Evolutionary conservation across 331 rosid genomes (phyloP), one percentile per base, ranked within the genome.

Genomic region (Quercus tomentella): DNA sequence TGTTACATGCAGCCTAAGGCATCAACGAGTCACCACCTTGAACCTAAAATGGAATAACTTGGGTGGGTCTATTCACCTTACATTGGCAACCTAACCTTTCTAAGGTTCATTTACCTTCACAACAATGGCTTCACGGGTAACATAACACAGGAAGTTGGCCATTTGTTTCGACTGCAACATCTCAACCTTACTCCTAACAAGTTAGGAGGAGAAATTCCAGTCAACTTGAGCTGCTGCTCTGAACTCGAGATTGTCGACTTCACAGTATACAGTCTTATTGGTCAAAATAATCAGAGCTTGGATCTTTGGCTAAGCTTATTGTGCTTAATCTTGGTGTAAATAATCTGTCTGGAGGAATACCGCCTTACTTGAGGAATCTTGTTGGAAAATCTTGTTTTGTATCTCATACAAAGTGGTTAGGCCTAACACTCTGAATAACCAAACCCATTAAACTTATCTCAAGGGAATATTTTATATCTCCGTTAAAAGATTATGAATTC

Each of bases 281-380:
- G 85, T 2, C 4, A 28, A 21, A 76, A 76, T 21, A 81, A 2
- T 7, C 2, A 4, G 58, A 52, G 72, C 28, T 81, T 43, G 69
- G 78, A 2, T 49, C 28, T 0, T 1, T 76, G 0, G 3, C 69
- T 1, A 54, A 71, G 11, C 66, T 82, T 21, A 52, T 15, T 16
- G 0, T 0, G 0, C 23, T 76, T 28, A 0, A 0, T 31, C 18
- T 76, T 3, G 2, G 2, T 0, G 0, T 0, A 4, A 82, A 76
- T n/a, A 23, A 72, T 17, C 58, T 82, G 25, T n/a, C 52, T 54
- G 81, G 78, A 31, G 21, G 22, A 6, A 51, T 82, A 5, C 75
- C 75, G 18, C 28, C 70, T 2, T 37, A 33, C 37, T 2, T 76
- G 6, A 54, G 69, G 7, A 76, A 81, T 33, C 30, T 28, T 28